Base-by-base conservation (phyloP, 768 basidiomycete genomes). In the Tulasnella sp. region DNA sequence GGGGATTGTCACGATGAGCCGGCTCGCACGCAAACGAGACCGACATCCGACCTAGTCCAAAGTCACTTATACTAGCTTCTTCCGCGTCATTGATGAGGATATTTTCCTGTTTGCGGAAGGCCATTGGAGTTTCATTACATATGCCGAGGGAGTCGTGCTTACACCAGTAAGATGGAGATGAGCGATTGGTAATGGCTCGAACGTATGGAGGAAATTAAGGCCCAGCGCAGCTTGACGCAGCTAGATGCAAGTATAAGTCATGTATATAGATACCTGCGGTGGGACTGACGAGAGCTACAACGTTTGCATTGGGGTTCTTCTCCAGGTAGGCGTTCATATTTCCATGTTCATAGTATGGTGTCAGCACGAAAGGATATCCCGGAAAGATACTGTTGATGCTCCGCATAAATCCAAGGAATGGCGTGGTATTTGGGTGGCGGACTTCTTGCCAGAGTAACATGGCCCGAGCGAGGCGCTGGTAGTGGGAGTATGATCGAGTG, bases 381-480 rank as follows among this genome's bases (percentile, higher is more conserved):
- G n/a, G 44, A 12, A 77, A 7, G 31, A 64, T 20, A 37, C 50
- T 64, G 58, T 78, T 64, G 37, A 18, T 78, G 40, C 77, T 75
- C 18, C 73, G 73, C 73, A 75, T 75, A 54, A 58, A 78, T 16
- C 77, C 77, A 8, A 60, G 54, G 22, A 78, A 41, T n/a, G 77
- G 77, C 1, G 77, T 78, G 34, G 69, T 12, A 58, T 78, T 34
- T 3, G 50, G 20, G 28, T 78, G 77, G 9, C 37, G 40, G 31
- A 41, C 48, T 31, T 78, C 69, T 40, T 58, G 48, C 77, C 77
- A 78, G 28, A 37, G 41, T 9, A 60, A 78, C 48, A 78, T 64
- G 41, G 69, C 77, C n/a, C 77, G 77, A 18, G 28, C 41, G 31
- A 78, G 77, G 6, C 77, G 48, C 77, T 78, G 75, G 20, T n/a